A percentile compares a stretch with the other conserved stretches of the same genome.
Evolutionary conservation across 495 filamentous ascomycete species (phyloP).

Genomic region (Penicillium robsamsonii): DNA sequence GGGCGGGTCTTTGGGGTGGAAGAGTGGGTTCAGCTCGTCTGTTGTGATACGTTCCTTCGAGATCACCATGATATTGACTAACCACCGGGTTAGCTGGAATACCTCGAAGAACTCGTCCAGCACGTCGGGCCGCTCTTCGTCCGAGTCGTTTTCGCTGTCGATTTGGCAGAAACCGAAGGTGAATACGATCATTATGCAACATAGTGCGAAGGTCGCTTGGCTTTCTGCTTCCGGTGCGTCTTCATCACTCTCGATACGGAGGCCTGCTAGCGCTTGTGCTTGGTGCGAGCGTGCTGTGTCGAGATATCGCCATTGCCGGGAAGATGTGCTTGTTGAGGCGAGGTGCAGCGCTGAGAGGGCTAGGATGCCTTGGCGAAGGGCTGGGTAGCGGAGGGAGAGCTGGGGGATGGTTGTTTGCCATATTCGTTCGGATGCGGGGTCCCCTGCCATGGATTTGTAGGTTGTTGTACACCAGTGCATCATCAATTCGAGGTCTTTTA

Average conservation of each 20-base stretch:
- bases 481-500: constrained; percentile 46
- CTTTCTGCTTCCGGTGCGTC: constrained; percentile 36
- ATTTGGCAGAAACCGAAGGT: constrained; percentile 41
- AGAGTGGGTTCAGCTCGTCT: constrained; percentile 37
- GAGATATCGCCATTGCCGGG: constrained; percentile 27
- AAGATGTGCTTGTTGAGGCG: constrained; percentile 18
- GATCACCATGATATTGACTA: constrained; percentile 32
- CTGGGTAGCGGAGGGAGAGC: constrained; percentile 43
- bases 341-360: constrained; percentile 51
- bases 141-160: constrained; percentile 21
- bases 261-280: constrained; percentile 34
- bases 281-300: constrained; percentile 38
- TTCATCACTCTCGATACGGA: constrained; percentile 24
- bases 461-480: constrained; percentile 47
- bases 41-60: constrained; percentile 33
- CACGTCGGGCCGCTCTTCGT: constrained; percentile 18
- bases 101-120: constrained; percentile 45
- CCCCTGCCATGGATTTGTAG: constrained; percentile 40
- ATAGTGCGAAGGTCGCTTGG: constrained; percentile 47
- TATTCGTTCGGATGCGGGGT: constrained; percentile 32
- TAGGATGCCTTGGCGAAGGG: constrained; percentile 50
- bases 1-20: constrained; percentile 20
- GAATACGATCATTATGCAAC: constrained; percentile 45
- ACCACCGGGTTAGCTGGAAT: constrained; percentile 41
- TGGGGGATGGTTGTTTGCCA: constrained; percentile 48